phyloP scores from a whole-genome alignment of 208 protist species.

The Leishmania mexicana region DNA sequence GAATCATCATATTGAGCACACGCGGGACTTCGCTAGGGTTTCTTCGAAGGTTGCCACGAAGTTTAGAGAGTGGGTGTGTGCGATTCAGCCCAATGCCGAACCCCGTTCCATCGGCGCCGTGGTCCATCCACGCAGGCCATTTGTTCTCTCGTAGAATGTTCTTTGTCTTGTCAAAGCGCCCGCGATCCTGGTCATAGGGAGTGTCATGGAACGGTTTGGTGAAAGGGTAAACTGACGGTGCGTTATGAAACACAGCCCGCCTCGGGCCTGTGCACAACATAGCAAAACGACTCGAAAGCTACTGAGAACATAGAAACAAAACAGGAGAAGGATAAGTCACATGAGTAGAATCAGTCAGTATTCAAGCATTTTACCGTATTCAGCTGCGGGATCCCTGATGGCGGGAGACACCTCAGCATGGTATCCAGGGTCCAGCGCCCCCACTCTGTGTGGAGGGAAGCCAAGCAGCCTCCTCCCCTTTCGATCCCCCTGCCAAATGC shows the following conservation, averaged over 20 bases:
- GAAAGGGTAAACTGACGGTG: slow-evolving; percentile 86
- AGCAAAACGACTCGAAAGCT: background rate
- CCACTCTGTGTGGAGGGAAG: background rate
- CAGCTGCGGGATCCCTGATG: background rate
- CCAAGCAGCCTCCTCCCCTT: background rate
- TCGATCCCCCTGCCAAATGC: background rate
- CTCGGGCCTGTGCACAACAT: slow-evolving; percentile 29
- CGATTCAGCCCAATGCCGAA: slow-evolving; percentile 88
- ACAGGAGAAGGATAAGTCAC: background rate
- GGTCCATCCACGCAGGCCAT: slow-evolving; percentile 91
- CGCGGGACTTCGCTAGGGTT: slow-evolving; percentile 66
- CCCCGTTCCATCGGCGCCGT: slow-evolving; percentile 84
- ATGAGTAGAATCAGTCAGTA: background rate
- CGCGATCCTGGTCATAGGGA: slow-evolving; percentile 81
- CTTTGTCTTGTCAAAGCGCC: slow-evolving; percentile 54
- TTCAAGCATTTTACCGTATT: background rate
- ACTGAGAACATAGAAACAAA: slow-evolving; percentile 6
- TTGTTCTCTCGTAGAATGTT: slow-evolving; percentile 35
- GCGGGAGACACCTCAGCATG: background rate
- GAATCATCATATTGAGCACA: slow-evolving; percentile 90
- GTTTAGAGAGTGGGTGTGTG: slow-evolving; percentile 78
- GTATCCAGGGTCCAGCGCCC: background rate
- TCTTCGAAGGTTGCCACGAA: slow-evolving; percentile 76
- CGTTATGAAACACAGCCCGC: slow-evolving; percentile 83
- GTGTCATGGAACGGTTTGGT: slow-evolving; percentile 89